Conservation (phyloP, 2,329 filamentous ascomycete species). For the Aspergillus sp. region DNA sequence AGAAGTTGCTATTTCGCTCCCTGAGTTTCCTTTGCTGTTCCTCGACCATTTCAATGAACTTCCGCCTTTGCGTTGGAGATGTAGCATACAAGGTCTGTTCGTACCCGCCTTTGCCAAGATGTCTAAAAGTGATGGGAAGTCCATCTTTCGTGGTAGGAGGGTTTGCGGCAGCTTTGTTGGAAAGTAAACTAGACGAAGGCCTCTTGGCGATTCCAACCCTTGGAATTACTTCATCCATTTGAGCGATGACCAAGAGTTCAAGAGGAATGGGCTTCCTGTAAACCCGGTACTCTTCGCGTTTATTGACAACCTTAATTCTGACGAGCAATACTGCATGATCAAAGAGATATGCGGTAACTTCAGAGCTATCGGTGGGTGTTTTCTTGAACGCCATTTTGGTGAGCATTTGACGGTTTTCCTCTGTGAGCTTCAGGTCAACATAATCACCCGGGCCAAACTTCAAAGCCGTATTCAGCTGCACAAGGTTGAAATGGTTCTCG, state of each 20-base stretch:
- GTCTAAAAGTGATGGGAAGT: conserved; percentile 92
- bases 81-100: conserved; percentile 84
- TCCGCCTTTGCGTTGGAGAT: conserved; percentile 80
- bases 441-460: conserved; percentile 86
- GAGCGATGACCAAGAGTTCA: conserved; percentile 85
- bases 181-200: conserved; percentile 78
- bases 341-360: conserved; percentile 93
- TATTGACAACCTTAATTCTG: conserved; percentile 84
- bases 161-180: conserved; percentile 49
- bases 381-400: conserved; percentile 96
- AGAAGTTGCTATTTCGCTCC: conserved; percentile 65
- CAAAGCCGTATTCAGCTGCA: conserved; percentile 84
- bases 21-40: conserved; percentile 81
- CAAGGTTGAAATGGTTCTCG: conserved; percentile 94
- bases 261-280: conserved; percentile 93
- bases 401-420: conserved; percentile 86
- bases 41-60: conserved; percentile 96
- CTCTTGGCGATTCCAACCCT: conserved; percentile 75
- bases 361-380: conserved; percentile 76
- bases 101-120: conserved; percentile 92
- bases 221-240: conserved; percentile 95
- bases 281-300: conserved; percentile 89
- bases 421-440: conserved; percentile 89
- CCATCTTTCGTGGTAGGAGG: conserved; percentile 61
- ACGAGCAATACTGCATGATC: conserved; percentile 93